phyloP scores from a whole-genome alignment of 1,139 yeast species.

The Pichia sp. region DNA sequence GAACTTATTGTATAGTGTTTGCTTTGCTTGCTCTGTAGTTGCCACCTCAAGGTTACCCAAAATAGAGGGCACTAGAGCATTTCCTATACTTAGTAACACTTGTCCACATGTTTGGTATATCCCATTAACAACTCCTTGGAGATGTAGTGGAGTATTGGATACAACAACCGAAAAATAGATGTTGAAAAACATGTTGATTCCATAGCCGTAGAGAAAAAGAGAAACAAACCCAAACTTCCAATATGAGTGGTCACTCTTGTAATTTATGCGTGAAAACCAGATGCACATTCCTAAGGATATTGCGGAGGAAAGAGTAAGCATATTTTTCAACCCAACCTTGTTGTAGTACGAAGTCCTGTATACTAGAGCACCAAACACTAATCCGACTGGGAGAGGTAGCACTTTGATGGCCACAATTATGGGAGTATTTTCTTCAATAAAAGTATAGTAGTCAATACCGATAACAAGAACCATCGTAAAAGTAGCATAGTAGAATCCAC shows the following conservation, averaged over 20 bases:
- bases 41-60: conserved; percentile 21
- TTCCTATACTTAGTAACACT: conserved; percentile 28
- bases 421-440: conserved; percentile 23
- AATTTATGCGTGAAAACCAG: conserved; percentile 28
- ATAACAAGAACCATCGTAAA: conserved; percentile 13
- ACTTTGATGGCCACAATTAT: conserved; percentile 30
- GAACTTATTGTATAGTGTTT: conserved; percentile 9
- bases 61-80: conserved; percentile 29
- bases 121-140: conserved; percentile 35
- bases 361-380: conserved; percentile 15
- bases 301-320: conserved; percentile 21
- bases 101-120: conserved; percentile 33
- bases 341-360: conserved; percentile 15
- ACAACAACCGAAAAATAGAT: conserved; percentile 26
- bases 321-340: conserved; percentile 22
- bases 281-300: conserved; percentile 19
- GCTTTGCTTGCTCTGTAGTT: conserved; percentile 10
- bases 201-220: conserved; percentile 22
- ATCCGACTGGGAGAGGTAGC: conserved; percentile 25
- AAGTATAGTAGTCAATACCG: conserved; percentile 20
- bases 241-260: conserved; percentile 19
- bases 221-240: conserved; percentile 32
- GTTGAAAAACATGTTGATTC: conserved; percentile 22
- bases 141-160: conserved; percentile 31
- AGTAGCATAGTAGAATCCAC: conserved; percentile 12